Evolutionary conservation across 2,329 filamentous ascomycete species (phyloP).

Genomic region (Claviceps maximensis): DNA sequence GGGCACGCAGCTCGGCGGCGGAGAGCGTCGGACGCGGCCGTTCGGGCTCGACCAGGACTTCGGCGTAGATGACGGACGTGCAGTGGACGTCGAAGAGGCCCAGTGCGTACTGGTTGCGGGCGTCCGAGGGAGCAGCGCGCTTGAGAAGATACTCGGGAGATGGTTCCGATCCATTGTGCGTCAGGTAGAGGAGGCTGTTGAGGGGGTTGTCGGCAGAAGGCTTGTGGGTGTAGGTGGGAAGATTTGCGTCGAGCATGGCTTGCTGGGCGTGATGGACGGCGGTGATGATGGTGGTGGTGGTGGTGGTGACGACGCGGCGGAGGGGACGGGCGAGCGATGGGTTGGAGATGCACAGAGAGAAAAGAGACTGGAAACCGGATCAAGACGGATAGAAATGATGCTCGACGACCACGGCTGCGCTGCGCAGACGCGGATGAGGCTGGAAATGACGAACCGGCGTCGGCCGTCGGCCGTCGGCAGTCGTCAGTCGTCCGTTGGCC

Average conservation of each 20-base stretch:
- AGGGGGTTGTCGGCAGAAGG: conserved; percentile 36
- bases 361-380: no score
- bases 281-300: no score
- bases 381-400: no score
- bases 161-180: conserved; percentile 68
- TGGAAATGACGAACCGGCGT: no score
- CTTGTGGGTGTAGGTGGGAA: conserved; percentile 57
- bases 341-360: no score
- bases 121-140: conserved; percentile 52
- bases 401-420: no score
- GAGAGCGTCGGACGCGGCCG: conserved; percentile 77
- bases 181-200: conserved; percentile 44
- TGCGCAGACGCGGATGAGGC: no score
- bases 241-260: conserved; percentile 79
- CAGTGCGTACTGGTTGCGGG: conserved; percentile 74
- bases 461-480: no score
- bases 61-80: conserved; percentile 71
- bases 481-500: no score
- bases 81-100: conserved; percentile 75
- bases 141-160: conserved; percentile 68
- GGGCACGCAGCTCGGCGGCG: conserved; percentile 61
- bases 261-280: no score
- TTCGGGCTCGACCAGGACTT: conserved; percentile 71
- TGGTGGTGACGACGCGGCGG: no score
- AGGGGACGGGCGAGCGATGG: no score